Percentiles rank a stretch among this genome's conserved stretches.
Evolutionary conservation across 1,284 basidiomycete species (phyloP).

Genomic region (Bondarzewia mesenterica): DNA sequence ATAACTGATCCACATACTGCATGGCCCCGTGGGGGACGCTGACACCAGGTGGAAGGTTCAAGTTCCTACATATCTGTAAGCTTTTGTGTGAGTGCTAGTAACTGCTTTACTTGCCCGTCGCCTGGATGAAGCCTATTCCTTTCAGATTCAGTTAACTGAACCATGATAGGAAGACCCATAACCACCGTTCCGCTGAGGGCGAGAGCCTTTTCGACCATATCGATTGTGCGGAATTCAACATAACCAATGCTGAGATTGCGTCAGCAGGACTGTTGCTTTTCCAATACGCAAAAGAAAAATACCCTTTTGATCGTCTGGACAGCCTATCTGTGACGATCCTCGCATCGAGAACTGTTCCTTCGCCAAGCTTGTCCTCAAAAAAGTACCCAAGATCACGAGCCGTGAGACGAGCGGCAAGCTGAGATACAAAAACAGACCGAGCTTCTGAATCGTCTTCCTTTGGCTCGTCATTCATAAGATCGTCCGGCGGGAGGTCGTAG

Average conservation of each 20-base stretch:
- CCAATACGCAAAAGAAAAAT: too few species aligned
- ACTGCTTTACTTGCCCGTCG: slow-evolving; percentile 54
- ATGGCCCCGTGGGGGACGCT: slow-evolving; percentile 70
- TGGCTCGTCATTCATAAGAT: slow-evolving; percentile 65
- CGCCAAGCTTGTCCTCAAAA: slow-evolving; percentile 95
- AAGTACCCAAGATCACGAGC: slow-evolving; percentile 96
- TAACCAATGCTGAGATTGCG: slow-evolving; percentile 70
- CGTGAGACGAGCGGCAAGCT: slow-evolving; percentile 91
- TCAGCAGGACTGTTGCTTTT: slow-evolving; percentile 8
- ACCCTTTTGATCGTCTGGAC: slow-evolving; percentile 95
- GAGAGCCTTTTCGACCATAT: slow-evolving; percentile 87
- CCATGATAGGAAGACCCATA: slow-evolving; percentile 95
- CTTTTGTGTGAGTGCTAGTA: slow-evolving; percentile 6
- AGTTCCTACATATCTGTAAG: slow-evolving; percentile 37
- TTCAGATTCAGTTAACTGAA: slow-evolving; percentile 95
- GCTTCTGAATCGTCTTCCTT: slow-evolving; percentile 90
- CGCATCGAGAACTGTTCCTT: slow-evolving; percentile 88
- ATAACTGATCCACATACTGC: slow-evolving; percentile 44
- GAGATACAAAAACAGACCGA: slow-evolving; percentile 97
- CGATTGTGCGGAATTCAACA: slow-evolving; percentile 89
- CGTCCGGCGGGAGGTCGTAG: slow-evolving; percentile 57
- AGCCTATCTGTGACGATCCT: slow-evolving; percentile 92
- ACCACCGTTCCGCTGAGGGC: slow-evolving; percentile 88
- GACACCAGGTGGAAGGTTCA: slow-evolving; percentile 72
- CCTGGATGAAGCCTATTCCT: slow-evolving; percentile 84